phyloP scores from a whole-genome alignment of 2,329 filamentous ascomycete genomes.

The Diaporthe vexans region DNA sequence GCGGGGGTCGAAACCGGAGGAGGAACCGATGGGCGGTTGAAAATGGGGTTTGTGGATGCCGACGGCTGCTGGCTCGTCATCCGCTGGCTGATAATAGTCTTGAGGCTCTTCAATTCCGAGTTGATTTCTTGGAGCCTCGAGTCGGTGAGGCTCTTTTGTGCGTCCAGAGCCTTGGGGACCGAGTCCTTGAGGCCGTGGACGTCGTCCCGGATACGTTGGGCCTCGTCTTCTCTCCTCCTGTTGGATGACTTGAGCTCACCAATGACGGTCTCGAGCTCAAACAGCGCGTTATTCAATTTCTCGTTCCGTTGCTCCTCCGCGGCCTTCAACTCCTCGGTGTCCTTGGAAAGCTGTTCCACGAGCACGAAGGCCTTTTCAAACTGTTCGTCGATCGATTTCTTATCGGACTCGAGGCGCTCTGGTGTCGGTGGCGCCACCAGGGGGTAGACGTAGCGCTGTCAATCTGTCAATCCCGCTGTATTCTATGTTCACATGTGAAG shows the following conservation, averaged over 20 bases:
- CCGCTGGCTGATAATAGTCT: slow-evolving; percentile 82
- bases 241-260: slow-evolving; percentile 85
- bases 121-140: slow-evolving; percentile 86
- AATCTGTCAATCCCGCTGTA: background rate
- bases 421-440: slow-evolving; percentile 94
- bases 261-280: slow-evolving; percentile 88
- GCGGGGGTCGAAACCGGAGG: slow-evolving; percentile 45
- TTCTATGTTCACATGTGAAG: too few species aligned
- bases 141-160: slow-evolving; percentile 88
- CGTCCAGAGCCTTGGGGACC: slow-evolving; percentile 90
- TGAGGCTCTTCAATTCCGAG: slow-evolving; percentile 90
- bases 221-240: slow-evolving; percentile 87
- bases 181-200: slow-evolving; percentile 84
- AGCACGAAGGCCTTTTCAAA: slow-evolving; percentile 93
- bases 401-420: slow-evolving; percentile 94
- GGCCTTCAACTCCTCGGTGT: slow-evolving; percentile 89
- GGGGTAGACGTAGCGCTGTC: slow-evolving; percentile 88
- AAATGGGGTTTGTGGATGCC: slow-evolving; percentile 48
- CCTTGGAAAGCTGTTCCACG: slow-evolving; percentile 91
- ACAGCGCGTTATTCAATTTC: slow-evolving; percentile 83
- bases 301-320: slow-evolving; percentile 89
- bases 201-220: slow-evolving; percentile 87
- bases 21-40: slow-evolving; percentile 47
- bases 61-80: slow-evolving; percentile 57
- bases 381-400: slow-evolving; percentile 90